These are phyloP conservation scores for Botrytis squamosa DNA, from an alignment of 2,329 filamentous ascomycete species.

Conservation along the genomic window DNA sequence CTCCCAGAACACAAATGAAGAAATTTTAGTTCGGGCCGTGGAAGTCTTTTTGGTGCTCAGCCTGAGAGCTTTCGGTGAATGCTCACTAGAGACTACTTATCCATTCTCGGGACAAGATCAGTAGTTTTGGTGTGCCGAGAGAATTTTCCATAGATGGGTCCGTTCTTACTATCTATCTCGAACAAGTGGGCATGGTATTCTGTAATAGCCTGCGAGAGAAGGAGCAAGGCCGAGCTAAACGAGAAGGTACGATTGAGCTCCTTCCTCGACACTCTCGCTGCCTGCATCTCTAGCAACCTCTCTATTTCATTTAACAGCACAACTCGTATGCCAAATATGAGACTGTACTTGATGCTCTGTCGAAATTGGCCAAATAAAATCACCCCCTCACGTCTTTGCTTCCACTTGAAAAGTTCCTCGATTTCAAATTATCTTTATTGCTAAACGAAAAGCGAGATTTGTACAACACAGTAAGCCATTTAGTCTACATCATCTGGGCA, in stretches of 20 bases:
- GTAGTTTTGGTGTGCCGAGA: neutral
- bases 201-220: neutral
- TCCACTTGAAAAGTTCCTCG: neutral
- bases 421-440: neutral
- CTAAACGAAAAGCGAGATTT: neutral
- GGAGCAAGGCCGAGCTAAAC: neutral
- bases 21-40: neutral
- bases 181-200: neutral
- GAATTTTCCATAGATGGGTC: neutral
- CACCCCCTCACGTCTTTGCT: neutral
- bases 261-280: neutral
- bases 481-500: neutral
- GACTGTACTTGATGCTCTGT: rapidly evolving
- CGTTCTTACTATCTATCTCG: neutral
- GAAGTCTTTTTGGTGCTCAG: neutral
- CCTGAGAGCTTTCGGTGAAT: neutral
- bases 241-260: neutral
- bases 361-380: neutral
- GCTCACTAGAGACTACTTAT: neutral
- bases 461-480: neutral
- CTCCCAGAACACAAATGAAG: neutral
- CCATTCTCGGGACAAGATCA: neutral
- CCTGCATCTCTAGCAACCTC: neutral
- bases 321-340: neutral
- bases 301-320: neutral